Evolutionary conservation across 2,329 filamentous ascomycete species (phyloP).

Genomic region (Beauveria rudraprayagi): DNA sequence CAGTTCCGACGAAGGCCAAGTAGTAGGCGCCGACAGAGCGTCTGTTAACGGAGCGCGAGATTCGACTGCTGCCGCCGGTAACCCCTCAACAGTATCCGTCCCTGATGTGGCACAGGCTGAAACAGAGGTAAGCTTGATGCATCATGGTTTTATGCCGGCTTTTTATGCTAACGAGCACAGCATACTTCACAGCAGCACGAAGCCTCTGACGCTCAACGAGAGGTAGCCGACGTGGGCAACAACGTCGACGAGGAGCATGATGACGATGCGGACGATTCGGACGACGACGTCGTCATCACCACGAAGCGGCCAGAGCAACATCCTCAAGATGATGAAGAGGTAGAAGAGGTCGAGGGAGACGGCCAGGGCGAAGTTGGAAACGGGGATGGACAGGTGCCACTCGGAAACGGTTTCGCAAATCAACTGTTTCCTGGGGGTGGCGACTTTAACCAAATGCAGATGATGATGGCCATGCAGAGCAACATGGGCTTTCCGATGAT

Average conservation of each 20-base stretch:
- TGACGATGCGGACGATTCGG: conserved; percentile 14
- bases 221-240: background rate
- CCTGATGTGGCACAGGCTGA: conserved; percentile 11
- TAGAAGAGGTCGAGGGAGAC: conserved; percentile 19
- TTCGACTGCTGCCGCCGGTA: background rate
- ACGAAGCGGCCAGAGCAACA: conserved; percentile 17
- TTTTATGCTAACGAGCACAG: background rate
- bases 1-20: background rate
- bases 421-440: conserved; percentile 52
- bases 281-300: conserved; percentile 11
- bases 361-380: conserved; percentile 23
- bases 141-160: background rate
- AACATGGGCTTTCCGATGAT: conserved; percentile 71
- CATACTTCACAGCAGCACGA: conserved; percentile 10
- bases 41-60: background rate
- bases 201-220: background rate
- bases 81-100: background rate
- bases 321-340: conserved; percentile 16
- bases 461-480: conserved; percentile 71
- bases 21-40: background rate
- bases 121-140: conserved; percentile 2
- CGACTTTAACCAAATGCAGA: conserved; percentile 71
- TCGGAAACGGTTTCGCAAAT: conserved; percentile 38
- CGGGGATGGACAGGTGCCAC: conserved; percentile 24
- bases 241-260: conserved; percentile 13